Evolutionary conservation across 2,329 filamentous ascomycete genomes (phyloP).

Genomic region (Lecanosticta acicola): DNA sequence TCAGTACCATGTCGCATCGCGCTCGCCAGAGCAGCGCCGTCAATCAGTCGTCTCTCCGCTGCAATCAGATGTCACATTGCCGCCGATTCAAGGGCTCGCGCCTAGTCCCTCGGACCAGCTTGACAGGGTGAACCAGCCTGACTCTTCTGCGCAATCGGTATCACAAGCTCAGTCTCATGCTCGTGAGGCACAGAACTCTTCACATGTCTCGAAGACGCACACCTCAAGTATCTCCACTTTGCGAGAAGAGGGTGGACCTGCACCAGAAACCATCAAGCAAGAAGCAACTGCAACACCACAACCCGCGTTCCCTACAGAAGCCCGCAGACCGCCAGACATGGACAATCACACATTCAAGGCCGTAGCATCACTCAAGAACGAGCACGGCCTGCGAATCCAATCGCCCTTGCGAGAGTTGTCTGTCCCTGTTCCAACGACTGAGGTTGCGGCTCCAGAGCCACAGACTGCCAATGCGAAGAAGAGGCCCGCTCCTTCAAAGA

Average conservation of each 20-base stretch:
- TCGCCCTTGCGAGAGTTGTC: slow-evolving; percentile 37
- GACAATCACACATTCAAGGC: slow-evolving; percentile 40
- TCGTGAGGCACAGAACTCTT: background rate
- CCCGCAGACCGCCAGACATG: slow-evolving; percentile 22
- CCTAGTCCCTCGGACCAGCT: slow-evolving; percentile 16
- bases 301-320: slow-evolving; percentile 30
- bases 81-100: slow-evolving; percentile 37
- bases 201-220: no score
- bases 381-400: slow-evolving; percentile 38
- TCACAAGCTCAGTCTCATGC: background rate
- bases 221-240: slow-evolving; percentile 2
- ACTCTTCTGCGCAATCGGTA: background rate
- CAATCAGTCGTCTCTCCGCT: slow-evolving; percentile 31
- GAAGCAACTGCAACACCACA: slow-evolving; percentile 37
- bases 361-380: slow-evolving; percentile 42
- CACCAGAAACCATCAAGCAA: slow-evolving; percentile 36
- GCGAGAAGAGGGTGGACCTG: slow-evolving; percentile 21
- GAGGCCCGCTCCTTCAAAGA: slow-evolving; percentile 38
- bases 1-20: slow-evolving; percentile 43
- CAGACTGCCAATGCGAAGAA: slow-evolving; percentile 35
- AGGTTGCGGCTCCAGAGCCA: slow-evolving; percentile 28
- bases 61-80: slow-evolving; percentile 35
- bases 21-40: slow-evolving; percentile 41
- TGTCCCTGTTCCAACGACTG: slow-evolving; percentile 37
- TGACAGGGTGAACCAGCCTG: background rate